These are phyloP conservation scores for Balansia obtecta DNA, from an alignment of 2,329 filamentous ascomycete genomes.

Conservation along the genomic window DNA sequence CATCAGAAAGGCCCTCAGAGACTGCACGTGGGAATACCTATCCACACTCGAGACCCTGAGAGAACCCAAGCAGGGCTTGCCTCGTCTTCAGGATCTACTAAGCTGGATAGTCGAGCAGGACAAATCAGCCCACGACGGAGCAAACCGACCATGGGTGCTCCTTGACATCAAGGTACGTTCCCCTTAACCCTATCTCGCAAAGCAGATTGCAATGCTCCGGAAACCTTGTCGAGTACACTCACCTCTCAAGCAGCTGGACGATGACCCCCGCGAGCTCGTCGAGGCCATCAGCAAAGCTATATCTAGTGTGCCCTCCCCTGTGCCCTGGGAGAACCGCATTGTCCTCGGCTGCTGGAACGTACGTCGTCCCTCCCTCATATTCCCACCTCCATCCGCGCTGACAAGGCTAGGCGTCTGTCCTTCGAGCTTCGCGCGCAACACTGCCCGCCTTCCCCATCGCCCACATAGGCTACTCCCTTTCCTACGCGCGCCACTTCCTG, in stretches of 20 bases:
- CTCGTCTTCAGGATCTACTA: slow-evolving; percentile 62
- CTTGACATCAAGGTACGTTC: slow-evolving; percentile 70
- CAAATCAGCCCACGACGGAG: slow-evolving; percentile 29
- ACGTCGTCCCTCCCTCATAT: slow-evolving; percentile 11
- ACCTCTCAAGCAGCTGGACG: slow-evolving; percentile 41
- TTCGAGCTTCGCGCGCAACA: slow-evolving; percentile 48
- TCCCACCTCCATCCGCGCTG: not conserved
- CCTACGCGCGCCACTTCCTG: slow-evolving; percentile 62
- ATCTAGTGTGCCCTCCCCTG: slow-evolving; percentile 31
- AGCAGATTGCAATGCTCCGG: not conserved
- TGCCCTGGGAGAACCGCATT: slow-evolving; percentile 60
- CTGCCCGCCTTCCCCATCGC: slow-evolving; percentile 51
- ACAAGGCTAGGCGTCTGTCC: slow-evolving; percentile 45
- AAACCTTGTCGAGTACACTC: not conserved
- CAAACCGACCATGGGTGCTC: slow-evolving; percentile 64
- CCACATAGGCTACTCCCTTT: slow-evolving; percentile 55
- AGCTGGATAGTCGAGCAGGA: slow-evolving; percentile 48
- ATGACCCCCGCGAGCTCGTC: slow-evolving; percentile 60
- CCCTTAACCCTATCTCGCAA: not conserved
- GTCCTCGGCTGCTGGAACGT: slow-evolving; percentile 76
- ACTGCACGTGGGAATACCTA: slow-evolving; percentile 67
- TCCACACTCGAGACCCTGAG: slow-evolving; percentile 53
- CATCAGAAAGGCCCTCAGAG: slow-evolving; percentile 54
- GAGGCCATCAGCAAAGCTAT: slow-evolving; percentile 53
- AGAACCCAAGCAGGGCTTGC: slow-evolving; percentile 59